Evolutionary conservation across 2,329 filamentous ascomycete species (phyloP), one percentile per base, ranked within the genome.

Genomic region (Cercospora beticola): DNA sequence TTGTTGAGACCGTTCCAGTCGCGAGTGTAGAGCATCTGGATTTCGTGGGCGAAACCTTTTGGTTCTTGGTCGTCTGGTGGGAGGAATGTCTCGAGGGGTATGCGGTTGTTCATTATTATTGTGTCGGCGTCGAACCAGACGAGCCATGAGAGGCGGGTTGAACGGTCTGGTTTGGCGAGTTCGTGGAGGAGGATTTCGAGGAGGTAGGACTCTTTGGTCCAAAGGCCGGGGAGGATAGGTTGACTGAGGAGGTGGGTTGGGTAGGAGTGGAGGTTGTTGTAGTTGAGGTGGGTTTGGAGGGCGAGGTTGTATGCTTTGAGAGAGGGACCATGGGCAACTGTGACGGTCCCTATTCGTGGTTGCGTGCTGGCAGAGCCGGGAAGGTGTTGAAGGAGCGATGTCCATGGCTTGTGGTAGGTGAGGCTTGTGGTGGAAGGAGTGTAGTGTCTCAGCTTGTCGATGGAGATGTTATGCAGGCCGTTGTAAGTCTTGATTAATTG

Each of bases 131-230:
- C 81, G 3, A 79, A 76, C 80, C 81, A 82, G 68, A 82, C 72
- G 5, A 82, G 74, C 80, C 81, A 82, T 61, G 81, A 76, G 6
- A 82, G 69, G 4, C 80, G 75, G 9, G 18, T 52, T 61, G 80
- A 74, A 12, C 71, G 73, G 10, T 74, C 71, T 1, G 79, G 78
- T 66, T 81, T 80, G 18, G 76, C 60, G 66, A 81, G 75, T 70
- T 79, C 77, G 4, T 73, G 69, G 65, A 81, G 74, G 12, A 82
- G 71, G 14, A 82, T 65, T 5, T 77, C 75, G 7, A 83, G 73
- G 26, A 83, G 78, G 66, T 81, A 81, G 6, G 79, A 82, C 1
- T 78, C 77, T 66, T 83, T 83, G 66, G 77, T 80, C 81, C 82
- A 83, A 3, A 81, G 74, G 31, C 80, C 78, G 46, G 81, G 79